Percentiles rank a stretch among this genome's conserved stretches.
Conservation (phyloP, 1,139 yeast species). For the Taphrina communis region DNA sequence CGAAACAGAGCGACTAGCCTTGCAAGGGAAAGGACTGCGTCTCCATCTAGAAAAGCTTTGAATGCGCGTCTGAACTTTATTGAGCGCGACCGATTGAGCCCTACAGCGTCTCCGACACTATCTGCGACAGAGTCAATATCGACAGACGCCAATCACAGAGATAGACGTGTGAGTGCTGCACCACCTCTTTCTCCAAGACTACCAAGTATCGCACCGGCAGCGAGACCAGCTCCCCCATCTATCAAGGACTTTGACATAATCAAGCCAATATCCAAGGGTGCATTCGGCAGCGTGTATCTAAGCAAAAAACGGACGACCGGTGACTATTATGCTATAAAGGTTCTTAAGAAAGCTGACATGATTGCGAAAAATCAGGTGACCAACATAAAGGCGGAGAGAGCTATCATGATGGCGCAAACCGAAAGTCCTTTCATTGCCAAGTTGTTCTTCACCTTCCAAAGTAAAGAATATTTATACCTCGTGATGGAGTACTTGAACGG, state of each 20-base stretch:
- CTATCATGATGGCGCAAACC: conserved; percentile 95
- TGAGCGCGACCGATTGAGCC: conserved; percentile 33
- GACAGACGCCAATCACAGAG: conserved; percentile 40
- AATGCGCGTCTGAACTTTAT: conserved; percentile 24
- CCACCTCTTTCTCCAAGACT: conserved; percentile 81
- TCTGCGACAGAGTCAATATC: conserved; percentile 43
- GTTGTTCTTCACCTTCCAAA: conserved; percentile 85
- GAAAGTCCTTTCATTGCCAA: conserved; percentile 94
- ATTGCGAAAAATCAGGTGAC: conserved; percentile 94
- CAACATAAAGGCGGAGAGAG: conserved; percentile 92
- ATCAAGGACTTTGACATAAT: conserved; percentile 87
- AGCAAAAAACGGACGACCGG: conserved; percentile 86
- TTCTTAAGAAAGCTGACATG: conserved; percentile 93
- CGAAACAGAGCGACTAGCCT: conserved; percentile 31
- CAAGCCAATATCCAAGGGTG: conserved; percentile 95
- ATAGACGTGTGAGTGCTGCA: conserved; percentile 25
- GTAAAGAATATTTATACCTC: conserved; percentile 79
- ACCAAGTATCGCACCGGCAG: conserved; percentile 62
- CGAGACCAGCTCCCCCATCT: conserved; percentile 61
- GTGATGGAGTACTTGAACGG: conserved; percentile 98
- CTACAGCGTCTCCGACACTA: conserved; percentile 33
- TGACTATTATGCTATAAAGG: conserved; percentile 93
- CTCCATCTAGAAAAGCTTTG: conserved; percentile 23
- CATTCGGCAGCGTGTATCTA: conserved; percentile 92
- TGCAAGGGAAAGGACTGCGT: conserved; percentile 22